A percentile compares a stretch with the other conserved stretches of the same genome.
Evolutionary conservation across 805 yeast species (phyloP).

Genomic region (Blastobotrys americana): DNA sequence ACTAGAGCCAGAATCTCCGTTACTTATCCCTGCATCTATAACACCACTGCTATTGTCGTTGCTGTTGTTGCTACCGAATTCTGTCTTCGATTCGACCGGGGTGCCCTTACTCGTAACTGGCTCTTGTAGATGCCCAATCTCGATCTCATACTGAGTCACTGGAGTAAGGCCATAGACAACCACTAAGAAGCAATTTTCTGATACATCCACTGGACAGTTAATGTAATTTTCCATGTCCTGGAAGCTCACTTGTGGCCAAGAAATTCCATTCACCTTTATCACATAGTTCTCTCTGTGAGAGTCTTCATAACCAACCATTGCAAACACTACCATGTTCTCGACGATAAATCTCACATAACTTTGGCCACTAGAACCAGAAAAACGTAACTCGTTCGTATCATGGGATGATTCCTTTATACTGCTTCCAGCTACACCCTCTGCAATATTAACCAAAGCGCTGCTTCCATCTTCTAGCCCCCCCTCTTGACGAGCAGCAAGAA

Average conservation of each 20-base stretch:
- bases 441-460: constrained; percentile 10
- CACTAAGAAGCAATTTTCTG: constrained; percentile 39
- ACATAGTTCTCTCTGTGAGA: constrained; percentile 32
- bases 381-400: neutral
- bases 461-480: constrained; percentile 11
- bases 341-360: constrained; percentile 26
- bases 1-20: constrained; percentile 16
- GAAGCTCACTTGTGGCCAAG: constrained; percentile 59
- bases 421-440: constrained; percentile 6
- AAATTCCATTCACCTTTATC: constrained; percentile 51
- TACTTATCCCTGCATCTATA: neutral
- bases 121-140: constrained; percentile 29
- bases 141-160: constrained; percentile 54
- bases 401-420: no score
- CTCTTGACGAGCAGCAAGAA: constrained; percentile 30
- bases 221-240: constrained; percentile 17
- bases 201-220: constrained; percentile 23
- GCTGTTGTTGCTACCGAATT: no score
- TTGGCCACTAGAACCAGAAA: neutral
- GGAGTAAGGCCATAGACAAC: constrained; percentile 62
- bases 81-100: neutral
- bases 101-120: neutral
- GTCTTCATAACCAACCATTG: constrained; percentile 19
- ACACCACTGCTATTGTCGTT: neutral
- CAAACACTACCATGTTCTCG: constrained; percentile 30